Evolutionary conservation across 2,329 filamentous ascomycete species (phyloP), one percentile per base, ranked within the genome.

Genomic region (Colletotrichum siamense): DNA sequence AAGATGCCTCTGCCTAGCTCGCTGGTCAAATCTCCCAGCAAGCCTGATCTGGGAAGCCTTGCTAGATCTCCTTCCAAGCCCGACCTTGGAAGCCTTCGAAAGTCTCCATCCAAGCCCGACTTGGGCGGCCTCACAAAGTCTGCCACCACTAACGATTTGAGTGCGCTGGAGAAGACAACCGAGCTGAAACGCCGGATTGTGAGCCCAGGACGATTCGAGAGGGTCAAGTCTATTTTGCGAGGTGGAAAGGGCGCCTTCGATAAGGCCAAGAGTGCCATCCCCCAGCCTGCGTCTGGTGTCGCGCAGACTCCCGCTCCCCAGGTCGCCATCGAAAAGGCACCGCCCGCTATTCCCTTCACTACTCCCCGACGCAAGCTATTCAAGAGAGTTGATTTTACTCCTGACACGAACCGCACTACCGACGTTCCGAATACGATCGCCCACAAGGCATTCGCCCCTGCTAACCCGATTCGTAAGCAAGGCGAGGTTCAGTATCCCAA

Each of bases 331-430:
- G 87, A 92, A 36, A 92, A 91, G 79, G 86, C 88, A 26, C 82
- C 92, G 36, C 89, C 89, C 68, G 82, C 87, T 5, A 82, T 88
- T 22, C 88, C 90, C 8, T 85, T 92, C 71, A 92, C 92, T 7
- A 95, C 94, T 2, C 94, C 94, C 9, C 92, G 93, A 36, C 90
- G 92, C 28, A 94, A 92, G 83, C 82, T 88, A 49, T 83, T 86
- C 22, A 98, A 98, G 86, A 93, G 91, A 72, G 95, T 98, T 44
- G 93, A 94, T 67, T 98, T 98, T 81, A 95, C 94, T 0, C 93
- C 93, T 0, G 92, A 92, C 77, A 93, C 93, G 44, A 90, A 95
- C 77, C 85, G 86, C 22, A 84, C 86, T 10, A 82, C 85, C 0
- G 79, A 86, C 65, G 78, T 81, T 1, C 88, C 90, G 75, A 86